phyloP scores from a whole-genome alignment of 225 moss, liverwort and hornwort species.

The Marchantia paleacea region DNA sequence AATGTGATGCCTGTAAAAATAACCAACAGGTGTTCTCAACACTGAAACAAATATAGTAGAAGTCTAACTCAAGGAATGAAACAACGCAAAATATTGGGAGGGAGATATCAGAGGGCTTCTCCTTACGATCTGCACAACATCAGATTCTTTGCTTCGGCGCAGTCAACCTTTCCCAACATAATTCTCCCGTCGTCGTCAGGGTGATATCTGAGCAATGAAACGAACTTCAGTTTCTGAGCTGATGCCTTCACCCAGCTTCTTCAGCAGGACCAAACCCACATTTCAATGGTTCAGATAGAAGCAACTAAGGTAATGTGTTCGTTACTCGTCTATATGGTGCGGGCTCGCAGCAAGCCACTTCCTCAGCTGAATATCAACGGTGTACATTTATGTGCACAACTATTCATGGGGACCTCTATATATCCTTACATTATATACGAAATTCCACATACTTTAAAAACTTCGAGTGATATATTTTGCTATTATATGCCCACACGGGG shows the following conservation, averaged over 20 bases:
- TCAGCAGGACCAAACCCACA: not conserved
- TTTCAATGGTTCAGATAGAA: not conserved
- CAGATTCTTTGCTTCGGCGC: slow-evolving; percentile 41
- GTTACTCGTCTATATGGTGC: too few relatives aligned
- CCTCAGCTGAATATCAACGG: too few relatives aligned
- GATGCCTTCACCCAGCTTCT: not conserved
- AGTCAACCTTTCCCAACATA: slow-evolving; percentile 69
- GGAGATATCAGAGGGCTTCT: not conserved
- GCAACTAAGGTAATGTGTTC: not conserved
- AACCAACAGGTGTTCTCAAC: not conserved
- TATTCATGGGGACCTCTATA: too few relatives aligned
- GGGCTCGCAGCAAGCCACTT: too few relatives aligned
- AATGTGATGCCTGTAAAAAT: slow-evolving; percentile 56
- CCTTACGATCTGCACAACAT: slow-evolving; percentile 68
- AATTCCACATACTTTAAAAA: too few relatives aligned
- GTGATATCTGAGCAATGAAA: slow-evolving; percentile 51
- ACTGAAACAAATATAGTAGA: not conserved
- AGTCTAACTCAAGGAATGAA: not conserved
- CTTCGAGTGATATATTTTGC: too few relatives aligned
- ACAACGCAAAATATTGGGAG: not conserved
- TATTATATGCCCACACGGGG: too few relatives aligned
- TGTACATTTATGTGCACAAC: too few relatives aligned
- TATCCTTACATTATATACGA: too few relatives aligned
- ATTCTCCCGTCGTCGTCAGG: slow-evolving; percentile 78
- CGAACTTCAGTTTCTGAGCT: not conserved